Evolutionary conservation across 139 green algal genomes (phyloP), one percentile per base, ranked within the genome.

Genomic region (Chlamydomonas sp.): DNA sequence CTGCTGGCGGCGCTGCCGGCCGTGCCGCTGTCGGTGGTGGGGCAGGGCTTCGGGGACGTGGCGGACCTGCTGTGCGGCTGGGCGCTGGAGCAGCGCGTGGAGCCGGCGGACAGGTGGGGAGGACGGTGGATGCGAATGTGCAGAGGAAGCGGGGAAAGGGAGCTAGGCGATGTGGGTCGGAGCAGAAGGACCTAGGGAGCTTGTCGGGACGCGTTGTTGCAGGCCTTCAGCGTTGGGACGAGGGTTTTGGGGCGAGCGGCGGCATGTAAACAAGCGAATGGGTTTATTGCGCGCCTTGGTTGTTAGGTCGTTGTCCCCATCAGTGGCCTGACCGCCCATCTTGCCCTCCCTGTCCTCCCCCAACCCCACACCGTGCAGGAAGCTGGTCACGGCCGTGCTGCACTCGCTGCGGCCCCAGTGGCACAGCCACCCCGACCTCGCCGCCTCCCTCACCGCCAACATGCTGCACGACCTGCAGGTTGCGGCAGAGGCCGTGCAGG

Each of bases 11-110:
- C 57, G 49, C 74, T 88, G 73, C 83, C 83, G 2, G 83, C 63
- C 63, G 63, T 82, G 74, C 63, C 73, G 31, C 73, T 88, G 73
- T 49, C 74, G 63, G 73, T 61, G 7, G 63, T 88, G 74, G 74
- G 83, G 2, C 74, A 81, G 63, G 74, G 69, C 73, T 81, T 88
- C 63, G 57, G 73, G 15, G 83, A 88, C 63, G 73, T 88, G 72
- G 83, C 12, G 15, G 83, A 88, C 74, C 83, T 88, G 31, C 83
- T 88, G 49, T 81, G 73, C 16, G 83, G 83, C 57, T 88, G 83
- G 83, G 74, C 63, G 63, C 83, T 88, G 68, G 83, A 82, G 63
- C 63, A 60, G 3, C 62, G 59, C 0, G 74, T 88, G 10, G 73
- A 63, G 16, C 2, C 49, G 12, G 60, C 61, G 74, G 83, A 88